Evolutionary conservation across 2,329 filamentous ascomycete genomes (phyloP), one percentile per base, ranked within the genome.

Genomic region (Phoma sp.): DNA sequence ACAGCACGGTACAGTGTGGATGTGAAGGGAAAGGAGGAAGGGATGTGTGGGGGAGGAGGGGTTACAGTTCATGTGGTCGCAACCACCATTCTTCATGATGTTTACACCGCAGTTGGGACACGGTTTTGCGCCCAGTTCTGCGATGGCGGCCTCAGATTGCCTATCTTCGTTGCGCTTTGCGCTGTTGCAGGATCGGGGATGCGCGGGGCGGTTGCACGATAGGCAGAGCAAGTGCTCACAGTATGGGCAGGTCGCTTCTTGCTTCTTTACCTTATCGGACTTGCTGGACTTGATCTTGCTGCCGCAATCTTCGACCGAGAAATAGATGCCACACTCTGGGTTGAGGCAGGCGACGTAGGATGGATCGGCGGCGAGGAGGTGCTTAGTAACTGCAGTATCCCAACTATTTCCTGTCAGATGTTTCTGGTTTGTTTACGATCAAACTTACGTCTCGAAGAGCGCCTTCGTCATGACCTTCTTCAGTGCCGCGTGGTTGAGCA

Each of bases 71-170:
- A 70, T 67, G 23, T 69, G 65, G 18, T 66, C 59, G 42, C 67
- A 71, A 9, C 68, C 68, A 2, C 61, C 59, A 2, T 50, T n/a
- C 58, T 71, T 71, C 45, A 66, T 18, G 23, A 72, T 68, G 7
- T 62, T 64, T 20, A 65, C 26, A 17, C 64, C 59, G 37, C 69
- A 71, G 2, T 55, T 50, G 0, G 68, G 69, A 39, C 68, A 72
- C 2, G 56, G 55, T 47, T 68, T 71, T 7, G 64, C 64, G 26
- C 68, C 66, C 21, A 72, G 57, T 1, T 32, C 28, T 46, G 62
- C 60, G 38, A 71, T 60, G 2, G 51, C 28, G 5, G 51, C 23
- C 21, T 55, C 42, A 0, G 65, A 64, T 30, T 57, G 20, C 9
- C 48, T 32, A 21, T 71, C 53, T 18, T 70, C 67, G 3, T 32